Conservation (phyloP, 805 yeast species). For the Dipodascus geniculatus region DNA sequence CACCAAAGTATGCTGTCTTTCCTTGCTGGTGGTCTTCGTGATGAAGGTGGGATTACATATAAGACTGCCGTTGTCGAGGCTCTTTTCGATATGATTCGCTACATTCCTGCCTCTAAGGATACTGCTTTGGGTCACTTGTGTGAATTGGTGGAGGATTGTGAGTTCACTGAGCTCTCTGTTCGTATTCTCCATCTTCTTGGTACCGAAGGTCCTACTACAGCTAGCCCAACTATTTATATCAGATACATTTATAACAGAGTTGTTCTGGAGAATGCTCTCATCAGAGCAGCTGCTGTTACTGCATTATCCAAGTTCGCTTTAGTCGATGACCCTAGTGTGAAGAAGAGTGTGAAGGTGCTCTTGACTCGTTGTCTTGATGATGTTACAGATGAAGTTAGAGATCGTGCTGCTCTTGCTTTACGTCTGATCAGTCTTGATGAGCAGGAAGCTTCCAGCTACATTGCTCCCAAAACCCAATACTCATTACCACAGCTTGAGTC, state of each 20-base stretch:
- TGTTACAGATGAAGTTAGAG: constrained; percentile 94
- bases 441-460: constrained; percentile 32
- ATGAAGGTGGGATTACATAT: constrained; percentile 80
- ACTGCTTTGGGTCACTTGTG: constrained; percentile 78
- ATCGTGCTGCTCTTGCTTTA: constrained; percentile 83
- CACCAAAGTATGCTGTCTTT: constrained; percentile 73
- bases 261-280: constrained; percentile 88
- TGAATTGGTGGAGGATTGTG: constrained; percentile 98
- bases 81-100: constrained; percentile 78
- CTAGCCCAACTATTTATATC: constrained; percentile 80
- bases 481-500: constrained; percentile 71
- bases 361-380: constrained; percentile 78
- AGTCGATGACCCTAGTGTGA: constrained; percentile 51
- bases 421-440: constrained; percentile 41
- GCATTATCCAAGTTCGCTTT: constrained; percentile 86
- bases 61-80: constrained; percentile 88
- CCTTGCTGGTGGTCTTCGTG: constrained; percentile 72
- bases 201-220: constrained; percentile 81
- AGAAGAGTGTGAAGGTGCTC: constrained; percentile 59
- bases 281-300: constrained; percentile 90
- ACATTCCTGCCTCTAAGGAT: constrained; percentile 74
- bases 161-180: constrained; percentile 86
- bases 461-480: constrained; percentile 56
- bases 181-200: constrained; percentile 86
- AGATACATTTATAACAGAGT: constrained; percentile 96